Evolutionary conservation across 805 yeast genomes (phyloP), one percentile per base, ranked within the genome.

Genomic region (Candida stauntonica): DNA sequence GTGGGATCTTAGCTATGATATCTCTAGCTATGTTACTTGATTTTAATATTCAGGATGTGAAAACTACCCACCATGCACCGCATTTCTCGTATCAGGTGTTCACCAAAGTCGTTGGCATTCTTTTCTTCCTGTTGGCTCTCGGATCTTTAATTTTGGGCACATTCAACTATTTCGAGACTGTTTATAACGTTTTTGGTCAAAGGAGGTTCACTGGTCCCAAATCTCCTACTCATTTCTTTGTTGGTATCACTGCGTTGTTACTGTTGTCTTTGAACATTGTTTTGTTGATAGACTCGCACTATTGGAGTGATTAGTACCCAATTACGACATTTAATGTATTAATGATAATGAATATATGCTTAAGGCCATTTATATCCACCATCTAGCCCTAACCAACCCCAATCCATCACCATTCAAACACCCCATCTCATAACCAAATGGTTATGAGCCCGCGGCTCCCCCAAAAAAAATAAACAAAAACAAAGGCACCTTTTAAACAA

Each of bases 21-120:
- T 46, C 54, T 8, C 21, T 55, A 17, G 48, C 53, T 1, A 38
- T 54, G 26, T 17, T 52, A 12, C n/a, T 48, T 5, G 51, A 55
- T 29, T 43, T 42, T 15, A 37, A 51, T 17, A 28, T 52, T 9
- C 9, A 17, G 17, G 40, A 40, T 6, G 30, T 38, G 1, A 23
- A 24, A 3, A 26, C 21, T 14, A n/a, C 11, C 4, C 35, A 32
- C 7, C 41, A 35, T 20, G 41, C 44, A 2, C 39, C 37, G 2
- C 37, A 28, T 20, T 24, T 35, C 30, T 17, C 38, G 17, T 17
- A 33, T 15, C 26, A 37, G 26, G 32, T 33, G 6, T 45, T 50
- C 23, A 35, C 51, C 16, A 24, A 45, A 5, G 44, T 28, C 8
- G 30, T 48, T 4, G 50, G 51, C 0, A 17, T 47, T 0, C n/a